Base-by-base conservation (phyloP, 768 basidiomycete genomes). In the Basidioascus undulatus region DNA sequence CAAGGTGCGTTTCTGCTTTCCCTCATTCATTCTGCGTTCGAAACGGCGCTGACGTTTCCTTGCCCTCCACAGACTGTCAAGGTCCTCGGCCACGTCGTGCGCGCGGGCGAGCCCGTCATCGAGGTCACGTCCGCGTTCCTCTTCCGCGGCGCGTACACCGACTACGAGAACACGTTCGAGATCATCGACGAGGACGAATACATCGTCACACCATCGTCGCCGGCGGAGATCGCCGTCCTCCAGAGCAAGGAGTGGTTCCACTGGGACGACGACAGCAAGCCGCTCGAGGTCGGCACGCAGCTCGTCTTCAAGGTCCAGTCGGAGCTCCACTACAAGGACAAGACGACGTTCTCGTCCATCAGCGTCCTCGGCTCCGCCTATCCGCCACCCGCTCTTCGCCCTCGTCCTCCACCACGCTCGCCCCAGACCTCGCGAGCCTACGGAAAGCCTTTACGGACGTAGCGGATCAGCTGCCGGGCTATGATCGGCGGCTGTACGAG, bases 171-270 rank as follows among this genome's bases (percentile, higher is more conserved):
- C 62, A 96, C 92, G 0, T 98, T 98, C 59, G 84, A 94, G 59
- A 76, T 74, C 11, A 67, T 76, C 33, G 76, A 84, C 46, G 86
- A 92, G 56, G 74, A 78, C 0, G 82, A 87, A 49, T 92, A 89
- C 57, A 56, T 72, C 23, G 75, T 98, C 15, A 65, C 73, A 27
- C 54, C 92, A 44, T 62, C 66, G 26, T 73, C 67, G 5, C 76
- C 83, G 47, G 78, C 83, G 3, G 69, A 68, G 25, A 74, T 94
- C 47, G 87, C 83, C 32, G 82, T 96, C 15, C 64, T 98, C 6
- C 72, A 78, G 55, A 82, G 81, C 35, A 98, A 98, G 64, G 80
- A 89, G 55, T 98, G 92, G 92, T 86, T 96, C 60, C 73, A 76
- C 37, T 96, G 87, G 89, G 74, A 78, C 39, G 76, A 89, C 52